Evolutionary conservation across 1,284 basidiomycete genomes (phyloP).

Genomic region (Ganoderma lucidum): DNA sequence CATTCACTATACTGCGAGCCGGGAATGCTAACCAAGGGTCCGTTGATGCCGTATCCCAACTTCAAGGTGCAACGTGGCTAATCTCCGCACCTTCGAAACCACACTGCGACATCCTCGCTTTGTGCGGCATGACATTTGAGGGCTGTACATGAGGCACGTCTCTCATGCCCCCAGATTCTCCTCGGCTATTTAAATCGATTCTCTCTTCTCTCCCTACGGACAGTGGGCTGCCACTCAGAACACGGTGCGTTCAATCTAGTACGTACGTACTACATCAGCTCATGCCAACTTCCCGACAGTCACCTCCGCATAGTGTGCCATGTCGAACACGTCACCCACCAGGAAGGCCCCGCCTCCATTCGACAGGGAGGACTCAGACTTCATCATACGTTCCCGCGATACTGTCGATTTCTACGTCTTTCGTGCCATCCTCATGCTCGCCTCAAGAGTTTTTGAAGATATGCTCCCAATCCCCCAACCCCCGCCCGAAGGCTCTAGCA

Average conservation of each 20-base stretch:
- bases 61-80: neutral
- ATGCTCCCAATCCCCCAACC: conserved; percentile 27
- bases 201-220: neutral
- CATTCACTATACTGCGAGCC: too few species aligned
- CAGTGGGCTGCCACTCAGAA: neutral
- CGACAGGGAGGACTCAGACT: conserved; percentile 32
- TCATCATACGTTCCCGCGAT: conserved; percentile 42
- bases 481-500: neutral
- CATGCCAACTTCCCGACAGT: neutral
- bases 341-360: conserved; percentile 14
- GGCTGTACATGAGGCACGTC: neutral
- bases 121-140: neutral
- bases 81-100: neutral
- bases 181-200: neutral
- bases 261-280: too few species aligned
- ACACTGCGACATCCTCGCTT: neutral
- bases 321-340: neutral
- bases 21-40: too few species aligned
- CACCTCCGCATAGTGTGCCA: neutral
- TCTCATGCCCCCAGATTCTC: neutral
- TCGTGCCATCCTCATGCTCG: conserved; percentile 28
- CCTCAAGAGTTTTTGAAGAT: conserved; percentile 31
- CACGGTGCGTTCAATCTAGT: neutral
- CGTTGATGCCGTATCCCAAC: neutral
- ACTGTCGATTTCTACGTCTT: conserved; percentile 31